These are phyloP conservation scores for Malus hybrid DNA, from an alignment of 331 rosid genomes.

Conservation along the genomic window DNA sequence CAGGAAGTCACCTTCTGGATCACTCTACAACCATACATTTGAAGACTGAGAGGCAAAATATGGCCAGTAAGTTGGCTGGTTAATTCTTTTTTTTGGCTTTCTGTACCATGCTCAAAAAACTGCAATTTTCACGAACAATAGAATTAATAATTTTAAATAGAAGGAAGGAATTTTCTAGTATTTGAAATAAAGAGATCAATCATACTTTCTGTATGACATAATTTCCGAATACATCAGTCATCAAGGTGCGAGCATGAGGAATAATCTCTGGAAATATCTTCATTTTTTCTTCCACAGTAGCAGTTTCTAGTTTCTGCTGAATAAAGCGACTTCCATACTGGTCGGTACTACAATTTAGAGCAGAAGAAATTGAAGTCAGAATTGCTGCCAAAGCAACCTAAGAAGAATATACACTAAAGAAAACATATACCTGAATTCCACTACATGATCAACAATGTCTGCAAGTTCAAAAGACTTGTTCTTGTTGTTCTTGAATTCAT, in stretches of 20 bases:
- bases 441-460: slow-evolving; percentile 68
- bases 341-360: slow-evolving; percentile 66
- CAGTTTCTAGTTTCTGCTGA: slow-evolving; percentile 91
- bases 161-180: slow-evolving; percentile 7
- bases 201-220: slow-evolving; percentile 95
- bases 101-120: slow-evolving; percentile 95
- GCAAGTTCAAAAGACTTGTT: slow-evolving; percentile 79
- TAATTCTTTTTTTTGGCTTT: slow-evolving; percentile 72
- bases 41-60: slow-evolving; percentile 92
- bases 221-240: slow-evolving; percentile 96
- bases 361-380: slow-evolving; percentile 19
- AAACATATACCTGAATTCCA: slow-evolving; percentile 73
- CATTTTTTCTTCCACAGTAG: slow-evolving; percentile 68
- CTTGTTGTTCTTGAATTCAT: slow-evolving; percentile 91
- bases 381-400: slow-evolving; percentile 10
- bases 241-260: slow-evolving; percentile 83
- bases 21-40: slow-evolving; percentile 99
- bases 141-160: slow-evolving; percentile 8
- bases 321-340: slow-evolving; percentile 99
- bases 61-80: slow-evolving; percentile 76
- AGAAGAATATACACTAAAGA: slow-evolving; percentile 7
- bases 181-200: slow-evolving; percentile 2
- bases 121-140: slow-evolving; percentile 32
- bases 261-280: slow-evolving; percentile 80
- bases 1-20: slow-evolving; percentile 79